Evolutionary conservation across 2,329 filamentous ascomycete genomes (phyloP), one percentile per base, ranked within the genome.

Genomic region (Cordyceps tenuipes): DNA sequence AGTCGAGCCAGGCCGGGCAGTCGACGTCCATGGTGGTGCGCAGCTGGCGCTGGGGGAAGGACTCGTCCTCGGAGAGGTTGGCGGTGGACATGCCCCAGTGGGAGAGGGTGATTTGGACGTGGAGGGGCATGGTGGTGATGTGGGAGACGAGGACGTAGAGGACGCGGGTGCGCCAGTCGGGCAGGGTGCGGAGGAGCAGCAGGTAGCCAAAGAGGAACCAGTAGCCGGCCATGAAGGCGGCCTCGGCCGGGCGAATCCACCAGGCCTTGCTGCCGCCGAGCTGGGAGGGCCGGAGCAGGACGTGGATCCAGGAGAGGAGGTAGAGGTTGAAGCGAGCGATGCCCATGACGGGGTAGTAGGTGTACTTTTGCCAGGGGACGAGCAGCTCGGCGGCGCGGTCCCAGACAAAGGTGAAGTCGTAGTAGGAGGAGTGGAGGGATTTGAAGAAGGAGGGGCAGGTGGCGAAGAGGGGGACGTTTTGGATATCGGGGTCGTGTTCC

Each of bases 11-110:
- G 26, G 78, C 74, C 0, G 87, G 87, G 71, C 86, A 89, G 66
- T 88, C 85, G 52, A 90, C 82, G 66, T 90, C 87, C 85, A 89
- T 88, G 29, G 86, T 89, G 3, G 86, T 89, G 49, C 86, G 79
- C 43, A 89, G 74, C 78, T 87, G 86, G 66, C 84, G 83, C 73
- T 88, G 85, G 0, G 86, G 77, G 67, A 89, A 89, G 0, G 83
- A 86, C 68, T 89, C 86, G 59, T 77, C 75, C 51, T 82, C 79
- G 62, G 85, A 85, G 2, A 88, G 76, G 63, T 88, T 83, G 0
- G 82, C 74, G 2, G 84, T 87, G 26, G 82, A 84, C 86, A 89
- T 90, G 62, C 83, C 86, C 77, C 86, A 89, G 72, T 90, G 87
- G 1, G 82, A 86, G 9, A 89, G 80, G 0, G 86, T 89, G 69